phyloP scores from a whole-genome alignment of 2,329 filamentous ascomycete genomes.

The Verticillium alfalfae region DNA sequence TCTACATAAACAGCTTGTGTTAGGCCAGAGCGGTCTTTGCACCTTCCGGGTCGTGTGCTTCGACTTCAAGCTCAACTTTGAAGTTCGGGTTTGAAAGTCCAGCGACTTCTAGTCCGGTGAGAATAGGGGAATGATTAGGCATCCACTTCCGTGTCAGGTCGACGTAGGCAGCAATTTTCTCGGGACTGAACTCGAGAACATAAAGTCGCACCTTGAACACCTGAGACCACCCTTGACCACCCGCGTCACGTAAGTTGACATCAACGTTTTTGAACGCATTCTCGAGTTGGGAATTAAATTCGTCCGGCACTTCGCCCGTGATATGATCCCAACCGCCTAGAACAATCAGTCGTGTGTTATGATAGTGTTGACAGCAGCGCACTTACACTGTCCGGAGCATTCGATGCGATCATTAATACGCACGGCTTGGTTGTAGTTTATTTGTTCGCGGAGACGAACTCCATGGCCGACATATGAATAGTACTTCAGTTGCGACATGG shows the following conservation, averaged over 20 bases:
- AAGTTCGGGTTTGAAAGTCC: constrained; percentile 31
- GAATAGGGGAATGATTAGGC: constrained; percentile 34
- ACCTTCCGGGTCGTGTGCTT: constrained; percentile 14
- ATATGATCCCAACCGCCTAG: constrained; percentile 7
- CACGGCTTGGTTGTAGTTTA: constrained; percentile 31
- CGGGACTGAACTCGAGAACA: constrained; percentile 24
- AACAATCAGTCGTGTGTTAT: not conserved
- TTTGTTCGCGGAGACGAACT: constrained; percentile 19
- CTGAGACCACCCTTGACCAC: constrained; percentile 40
- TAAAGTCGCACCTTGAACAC: constrained; percentile 35
- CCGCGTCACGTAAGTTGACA: constrained; percentile 31
- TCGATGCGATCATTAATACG: constrained; percentile 32
- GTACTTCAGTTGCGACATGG: constrained; percentile 31
- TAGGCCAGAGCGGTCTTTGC: not conserved
- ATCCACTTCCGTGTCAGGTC: constrained; percentile 32
- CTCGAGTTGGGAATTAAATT: constrained; percentile 28
- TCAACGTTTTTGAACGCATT: constrained; percentile 45
- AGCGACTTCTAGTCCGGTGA: constrained; percentile 34
- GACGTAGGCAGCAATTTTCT: constrained; percentile 21
- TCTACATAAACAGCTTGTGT: too few species aligned
- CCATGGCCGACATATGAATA: constrained; percentile 31
- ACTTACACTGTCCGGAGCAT: constrained; percentile 25
- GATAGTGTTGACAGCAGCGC: not conserved
- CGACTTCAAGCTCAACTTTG: constrained; percentile 41
- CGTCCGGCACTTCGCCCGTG: constrained; percentile 14